Evolutionary conservation across 495 filamentous ascomycete species (phyloP).

Genomic region (Hapsidospora chrysogenum): DNA sequence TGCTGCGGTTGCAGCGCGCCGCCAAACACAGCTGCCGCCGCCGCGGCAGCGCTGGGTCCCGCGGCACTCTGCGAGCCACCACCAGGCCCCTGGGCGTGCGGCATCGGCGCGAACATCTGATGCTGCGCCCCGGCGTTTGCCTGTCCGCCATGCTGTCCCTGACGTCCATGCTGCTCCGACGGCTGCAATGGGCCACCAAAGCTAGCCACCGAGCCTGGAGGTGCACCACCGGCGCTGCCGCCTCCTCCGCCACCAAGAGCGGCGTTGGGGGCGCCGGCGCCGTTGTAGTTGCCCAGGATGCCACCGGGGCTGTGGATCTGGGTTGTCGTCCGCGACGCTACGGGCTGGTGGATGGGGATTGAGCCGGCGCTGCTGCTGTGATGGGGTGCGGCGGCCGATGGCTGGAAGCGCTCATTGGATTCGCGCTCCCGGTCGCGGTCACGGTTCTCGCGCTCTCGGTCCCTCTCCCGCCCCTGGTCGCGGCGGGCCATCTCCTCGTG

Average conservation of each 20-base stretch:
- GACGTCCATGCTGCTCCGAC: constrained; percentile 37
- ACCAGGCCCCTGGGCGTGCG: constrained; percentile 22
- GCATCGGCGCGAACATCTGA: constrained; percentile 42
- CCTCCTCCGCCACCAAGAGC: neutral
- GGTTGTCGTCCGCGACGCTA: constrained; percentile 63
- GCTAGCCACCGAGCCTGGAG: constrained; percentile 41
- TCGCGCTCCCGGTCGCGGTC: constrained; percentile 21
- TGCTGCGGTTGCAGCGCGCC: constrained; percentile 32
- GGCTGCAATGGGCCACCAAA: constrained; percentile 53
- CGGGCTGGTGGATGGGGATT: constrained; percentile 79
- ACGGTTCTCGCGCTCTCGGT: constrained; percentile 13
- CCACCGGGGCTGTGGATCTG: constrained; percentile 80
- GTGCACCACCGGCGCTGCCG: constrained; percentile 45
- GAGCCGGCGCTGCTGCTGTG: constrained; percentile 74
- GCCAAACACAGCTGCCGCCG: constrained; percentile 24
- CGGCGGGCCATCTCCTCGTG: constrained; percentile 12
- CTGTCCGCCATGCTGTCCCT: constrained; percentile 46
- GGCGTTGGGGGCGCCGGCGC: constrained; percentile 35
- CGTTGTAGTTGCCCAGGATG: constrained; percentile 53
- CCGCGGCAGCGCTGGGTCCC: constrained; percentile 16
- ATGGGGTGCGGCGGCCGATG: constrained; percentile 37
- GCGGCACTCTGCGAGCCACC: constrained; percentile 10
- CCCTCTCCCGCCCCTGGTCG: constrained; percentile 10
- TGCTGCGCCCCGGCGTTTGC: constrained; percentile 36
- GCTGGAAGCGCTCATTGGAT: constrained; percentile 13